Base-by-base conservation (phyloP, 2,329 filamentous ascomycete genomes). In the Sclerotinia nivalis region DNA sequence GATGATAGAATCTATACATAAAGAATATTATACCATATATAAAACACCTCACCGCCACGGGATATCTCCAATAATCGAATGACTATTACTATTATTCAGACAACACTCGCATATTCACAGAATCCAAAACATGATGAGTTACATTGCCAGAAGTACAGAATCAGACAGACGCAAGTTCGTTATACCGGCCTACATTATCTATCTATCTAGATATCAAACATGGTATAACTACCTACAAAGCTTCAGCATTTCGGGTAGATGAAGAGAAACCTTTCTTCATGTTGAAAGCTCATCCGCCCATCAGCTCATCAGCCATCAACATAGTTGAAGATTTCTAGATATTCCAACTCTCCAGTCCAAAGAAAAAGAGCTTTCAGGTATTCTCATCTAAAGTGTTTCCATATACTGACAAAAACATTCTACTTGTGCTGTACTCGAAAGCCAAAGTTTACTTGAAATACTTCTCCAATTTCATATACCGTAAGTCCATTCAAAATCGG, bases 221-320 rank as follows among this genome's bases (percentile, higher is more conserved):
- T 31, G 15, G 18, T 20, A 4, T 1, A 31, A 9, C 4, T 28
- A 5, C 15, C 10, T 20, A 10, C 0, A 22, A 9, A 55, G 4
- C 3, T 0, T 55, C 8, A 12, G 4, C 18, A 8, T 1, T 3
- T 31, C 13, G 15, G 3, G 25, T 4, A 3, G 7, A 10, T 31
- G 52, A 15, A n/a, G 10, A 12, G 5, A 56, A 12, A n/a, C 8
- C 12, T n/a, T 7, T 43, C 5, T 12, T 4, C 13, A 6, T 2
- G 13, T 13, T 13, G 20, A 12, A 56, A 37, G 40, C 13, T 43
- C 13, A 13, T 43, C 40, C 1, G 12, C 40, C 5, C 10, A 15
- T 10, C 10, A 37, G 10, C 28, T 56, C 4, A 34, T 12, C 9
- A 37, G 9, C 31, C 20, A 12, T 22, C 20, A 37, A 13, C 1